Evolutionary conservation across 768 basidiomycete species (phyloP), one percentile per base, ranked within the genome.

Genomic region (Tephrocybe rancida): DNA sequence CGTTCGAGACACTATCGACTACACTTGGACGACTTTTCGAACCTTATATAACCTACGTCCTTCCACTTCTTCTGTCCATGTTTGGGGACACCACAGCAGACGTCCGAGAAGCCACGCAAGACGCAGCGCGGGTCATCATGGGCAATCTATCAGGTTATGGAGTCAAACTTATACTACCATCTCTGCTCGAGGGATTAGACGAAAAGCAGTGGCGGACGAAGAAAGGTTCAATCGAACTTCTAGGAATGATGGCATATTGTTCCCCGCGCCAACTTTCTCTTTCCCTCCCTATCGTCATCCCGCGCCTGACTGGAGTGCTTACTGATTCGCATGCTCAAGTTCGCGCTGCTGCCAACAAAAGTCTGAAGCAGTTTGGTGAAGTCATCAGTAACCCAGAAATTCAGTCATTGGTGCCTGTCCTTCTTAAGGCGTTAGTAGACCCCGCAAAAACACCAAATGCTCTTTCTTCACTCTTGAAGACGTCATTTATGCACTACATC

Each of bases 181-280:
- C 90, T 2, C 69, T 99, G 19, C 78, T 99, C 9, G 87, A 87
- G 34, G 95, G 95, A 21, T 73, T 98, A 47, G 95, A 98, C 60
- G 97, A 98, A 69, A 98, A 96, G 66, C 96, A 98, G 64, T 98
- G 97, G 97, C 81, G 97, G 13, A 92, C 94, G 1, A 98, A 98
- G 75, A 92, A 92, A 69, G 97, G 96, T 1, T 95, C 95, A 6
- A 98, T 98, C 56, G 97, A 99, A 67, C 73, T 98, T 5, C 74
- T 99, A 54, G 97, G 97, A 21, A 91, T 95, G 81, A 98, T 98
- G 95, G 97, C 97, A 1, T 98, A 96, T 70, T 96, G 95, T 67
- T 94, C 97, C 8, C 97, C 96, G 1, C 84, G 86, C 34, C 97
- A 99, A 69, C 82, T 98, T 14, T 97, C 97, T 0, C 77, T 94